Conservation (phyloP, 106 monocot species). For the Iris macrosiphon region DNA sequence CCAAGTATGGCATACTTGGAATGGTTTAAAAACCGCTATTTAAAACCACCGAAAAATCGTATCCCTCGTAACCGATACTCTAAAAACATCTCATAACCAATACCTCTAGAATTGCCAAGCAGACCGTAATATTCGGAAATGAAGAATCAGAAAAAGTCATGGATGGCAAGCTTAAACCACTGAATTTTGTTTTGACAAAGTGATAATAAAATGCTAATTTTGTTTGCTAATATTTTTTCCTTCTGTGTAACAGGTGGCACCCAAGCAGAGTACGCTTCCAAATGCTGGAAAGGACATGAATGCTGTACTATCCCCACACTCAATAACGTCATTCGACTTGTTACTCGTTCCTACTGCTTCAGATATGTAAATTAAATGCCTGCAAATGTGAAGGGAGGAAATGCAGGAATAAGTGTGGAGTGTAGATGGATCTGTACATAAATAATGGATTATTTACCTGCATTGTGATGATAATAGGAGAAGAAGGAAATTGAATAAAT, state of each 20-base stretch:
- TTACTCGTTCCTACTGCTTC: constrained; percentile 10
- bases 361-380: too few relatives aligned
- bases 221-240: not conserved
- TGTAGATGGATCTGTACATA: too few relatives aligned
- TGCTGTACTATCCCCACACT: constrained; percentile 24
- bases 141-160: not conserved
- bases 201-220: not conserved
- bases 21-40: too few relatives aligned
- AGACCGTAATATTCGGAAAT: not conserved
- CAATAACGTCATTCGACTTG: constrained; percentile 51
- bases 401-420: too few relatives aligned
- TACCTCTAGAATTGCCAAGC: too few relatives aligned
- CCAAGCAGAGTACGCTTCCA: constrained; percentile 14
- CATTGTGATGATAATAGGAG: too few relatives aligned
- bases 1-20: too few relatives aligned
- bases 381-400: not conserved
- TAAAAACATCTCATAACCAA: too few relatives aligned
- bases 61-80: too few relatives aligned
- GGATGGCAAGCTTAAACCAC: not conserved
- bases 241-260: constrained; percentile 38
- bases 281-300: constrained; percentile 41
- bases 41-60: too few relatives aligned
- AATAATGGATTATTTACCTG: too few relatives aligned
- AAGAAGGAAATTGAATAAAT: too few relatives aligned
- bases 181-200: not conserved